Evolutionary conservation across 805 yeast species (phyloP).

Genomic region (Candida insectalens): DNA sequence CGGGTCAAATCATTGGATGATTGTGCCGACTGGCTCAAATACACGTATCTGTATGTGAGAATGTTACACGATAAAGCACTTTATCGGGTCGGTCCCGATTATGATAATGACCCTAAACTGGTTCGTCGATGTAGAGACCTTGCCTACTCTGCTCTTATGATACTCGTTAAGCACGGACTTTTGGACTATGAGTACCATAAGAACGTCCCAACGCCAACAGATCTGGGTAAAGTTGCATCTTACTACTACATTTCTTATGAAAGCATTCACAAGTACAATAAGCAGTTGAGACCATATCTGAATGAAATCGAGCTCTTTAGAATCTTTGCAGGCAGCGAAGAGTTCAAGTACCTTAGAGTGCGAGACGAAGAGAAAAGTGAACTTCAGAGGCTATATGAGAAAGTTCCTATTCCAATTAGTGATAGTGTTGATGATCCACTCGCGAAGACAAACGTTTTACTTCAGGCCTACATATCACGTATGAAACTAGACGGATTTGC

Average conservation of each 20-base stretch:
- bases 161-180: slow-evolving; percentile 48
- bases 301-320: slow-evolving; percentile 67
- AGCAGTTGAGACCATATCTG: slow-evolving; percentile 52
- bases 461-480: slow-evolving; percentile 82
- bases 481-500: slow-evolving; percentile 81
- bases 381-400: slow-evolving; percentile 53
- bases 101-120: slow-evolving; percentile 40
- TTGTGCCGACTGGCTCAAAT: slow-evolving; percentile 73
- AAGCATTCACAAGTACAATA: slow-evolving; percentile 62
- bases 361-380: slow-evolving; percentile 81
- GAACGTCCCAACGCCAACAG: slow-evolving; percentile 48
- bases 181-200: slow-evolving; percentile 43
- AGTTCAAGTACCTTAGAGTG: slow-evolving; percentile 74
- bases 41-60: slow-evolving; percentile 70
- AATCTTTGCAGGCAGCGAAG: slow-evolving; percentile 73
- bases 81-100: slow-evolving; percentile 67
- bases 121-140: slow-evolving; percentile 52
- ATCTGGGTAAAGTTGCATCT: slow-evolving; percentile 77
- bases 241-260: slow-evolving; percentile 71
- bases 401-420: slow-evolving; percentile 79
- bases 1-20: slow-evolving; percentile 49
- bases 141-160: slow-evolving; percentile 63
- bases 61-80: slow-evolving; percentile 64
- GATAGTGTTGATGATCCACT: slow-evolving; percentile 61
- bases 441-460: slow-evolving; percentile 68